phyloP scores from a whole-genome alignment of 1,284 basidiomycete species.

The Rhizoctonia solani region DNA sequence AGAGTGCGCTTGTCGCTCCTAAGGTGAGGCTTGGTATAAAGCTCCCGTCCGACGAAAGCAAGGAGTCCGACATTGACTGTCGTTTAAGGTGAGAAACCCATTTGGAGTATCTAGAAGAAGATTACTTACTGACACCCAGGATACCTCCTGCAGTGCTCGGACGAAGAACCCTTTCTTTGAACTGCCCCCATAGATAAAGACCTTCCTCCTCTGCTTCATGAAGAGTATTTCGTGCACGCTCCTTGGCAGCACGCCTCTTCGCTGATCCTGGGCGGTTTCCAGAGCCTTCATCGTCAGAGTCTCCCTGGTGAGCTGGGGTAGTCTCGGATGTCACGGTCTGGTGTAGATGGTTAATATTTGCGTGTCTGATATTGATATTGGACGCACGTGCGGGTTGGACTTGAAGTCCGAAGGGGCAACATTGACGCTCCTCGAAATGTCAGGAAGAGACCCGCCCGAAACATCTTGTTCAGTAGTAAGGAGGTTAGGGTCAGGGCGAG shows the following conservation, averaged over 20 bases:
- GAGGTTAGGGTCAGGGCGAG: constrained; percentile 63
- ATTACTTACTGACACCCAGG: constrained; percentile 63
- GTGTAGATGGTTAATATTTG: neutral
- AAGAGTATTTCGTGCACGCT: constrained; percentile 45
- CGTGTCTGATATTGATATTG: neutral
- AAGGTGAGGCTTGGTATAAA: constrained; percentile 67
- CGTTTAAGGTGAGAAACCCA: neutral
- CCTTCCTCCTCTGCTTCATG: constrained; percentile 61
- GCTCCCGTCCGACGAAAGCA: constrained; percentile 62
- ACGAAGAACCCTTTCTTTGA: constrained; percentile 64
- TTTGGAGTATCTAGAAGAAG: neutral
- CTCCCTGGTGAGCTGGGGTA: constrained; percentile 1
- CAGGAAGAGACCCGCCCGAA: constrained; percentile 49
- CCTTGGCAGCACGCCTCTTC: constrained; percentile 38
- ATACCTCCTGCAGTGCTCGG: constrained; percentile 75
- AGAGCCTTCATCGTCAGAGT: constrained; percentile 7
- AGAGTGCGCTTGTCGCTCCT: constrained; percentile 63
- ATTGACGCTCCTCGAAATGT: constrained; percentile 58
- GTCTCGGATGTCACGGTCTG: constrained; percentile 36
- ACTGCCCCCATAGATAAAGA: constrained; percentile 57
- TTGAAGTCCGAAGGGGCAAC: constrained; percentile 58
- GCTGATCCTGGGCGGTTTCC: constrained; percentile 16
- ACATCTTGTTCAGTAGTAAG: constrained; percentile 56
- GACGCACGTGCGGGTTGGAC: constrained; percentile 48
- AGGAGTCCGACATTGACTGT: constrained; percentile 75